Conservation (phyloP, 805 yeast species). For the Candida coquimbonensis region DNA sequence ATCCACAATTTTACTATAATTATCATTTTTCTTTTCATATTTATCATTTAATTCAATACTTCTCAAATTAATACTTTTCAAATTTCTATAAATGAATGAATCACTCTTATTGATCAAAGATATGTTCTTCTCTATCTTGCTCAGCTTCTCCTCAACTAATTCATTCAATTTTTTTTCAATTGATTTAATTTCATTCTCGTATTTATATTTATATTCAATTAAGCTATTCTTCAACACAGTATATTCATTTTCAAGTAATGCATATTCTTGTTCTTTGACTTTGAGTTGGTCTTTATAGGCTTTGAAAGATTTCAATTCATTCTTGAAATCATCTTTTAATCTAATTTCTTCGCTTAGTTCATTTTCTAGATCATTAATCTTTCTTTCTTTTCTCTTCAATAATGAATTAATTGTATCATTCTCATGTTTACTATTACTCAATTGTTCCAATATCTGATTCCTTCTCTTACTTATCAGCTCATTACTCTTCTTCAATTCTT, state of each 20-base stretch:
- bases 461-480: slow-evolving; percentile 41
- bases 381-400: slow-evolving; percentile 61
- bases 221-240: slow-evolving; percentile 49
- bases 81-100: slow-evolving; percentile 40
- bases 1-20: slow-evolving; percentile 35
- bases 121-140: slow-evolving; percentile 30
- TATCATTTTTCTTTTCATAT: slow-evolving; percentile 40
- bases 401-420: slow-evolving; percentile 67
- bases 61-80: slow-evolving; percentile 41
- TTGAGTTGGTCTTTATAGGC: slow-evolving; percentile 42
- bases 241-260: slow-evolving; percentile 53
- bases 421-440: slow-evolving; percentile 69
- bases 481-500: slow-evolving; percentile 48
- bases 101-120: slow-evolving; percentile 36
- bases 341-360: slow-evolving; percentile 42
- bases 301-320: slow-evolving; percentile 43
- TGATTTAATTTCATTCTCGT: slow-evolving; percentile 34
- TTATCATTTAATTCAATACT: slow-evolving; percentile 42
- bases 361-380: slow-evolving; percentile 58
- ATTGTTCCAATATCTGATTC: slow-evolving; percentile 52
- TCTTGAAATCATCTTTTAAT: slow-evolving; percentile 38
- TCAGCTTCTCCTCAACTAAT: slow-evolving; percentile 31
- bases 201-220: slow-evolving; percentile 43
- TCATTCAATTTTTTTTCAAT: slow-evolving; percentile 31
- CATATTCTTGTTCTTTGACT: slow-evolving; percentile 41